phyloP scores from a whole-genome alignment of 2,329 filamentous ascomycete genomes.

The Cladophialophora yegresii region DNA sequence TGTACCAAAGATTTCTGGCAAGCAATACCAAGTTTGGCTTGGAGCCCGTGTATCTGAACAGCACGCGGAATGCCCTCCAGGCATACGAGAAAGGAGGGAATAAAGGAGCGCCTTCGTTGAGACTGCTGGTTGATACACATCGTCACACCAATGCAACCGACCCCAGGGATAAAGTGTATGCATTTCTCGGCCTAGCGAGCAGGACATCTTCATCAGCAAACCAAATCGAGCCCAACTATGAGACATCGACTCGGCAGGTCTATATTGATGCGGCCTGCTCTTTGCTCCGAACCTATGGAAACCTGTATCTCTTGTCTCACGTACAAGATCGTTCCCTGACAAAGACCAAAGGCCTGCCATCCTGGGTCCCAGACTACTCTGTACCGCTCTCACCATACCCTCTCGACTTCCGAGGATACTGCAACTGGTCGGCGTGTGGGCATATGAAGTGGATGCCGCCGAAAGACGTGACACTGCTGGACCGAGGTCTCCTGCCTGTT shows the following conservation, averaged over 20 bases:
- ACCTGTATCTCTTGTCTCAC: conserved; percentile 13
- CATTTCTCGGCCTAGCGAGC: conserved; percentile 14
- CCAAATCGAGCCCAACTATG: conserved; percentile 15
- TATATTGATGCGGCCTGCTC: conserved; percentile 15
- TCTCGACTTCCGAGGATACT: conserved; percentile 16
- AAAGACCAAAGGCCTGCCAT: conserved; percentile 13
- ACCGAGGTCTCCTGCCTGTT: conserved; percentile 8
- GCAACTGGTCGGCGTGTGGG: conserved; percentile 17
- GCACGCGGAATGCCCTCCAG: conserved; percentile 14
- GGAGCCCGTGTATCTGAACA: conserved; percentile 16
- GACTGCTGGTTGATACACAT: conserved; percentile 13
- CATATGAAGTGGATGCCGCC: conserved; percentile 11
- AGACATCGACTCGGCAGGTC: conserved; percentile 10
- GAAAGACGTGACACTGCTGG: background rate
- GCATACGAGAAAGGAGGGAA: background rate
- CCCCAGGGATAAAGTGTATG: conserved; percentile 17
- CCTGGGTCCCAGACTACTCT: conserved; percentile 18
- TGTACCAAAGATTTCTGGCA: conserved; percentile 8
- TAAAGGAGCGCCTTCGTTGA: conserved; percentile 6
- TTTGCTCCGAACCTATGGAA: conserved; percentile 1
- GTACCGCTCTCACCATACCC: conserved; percentile 12
- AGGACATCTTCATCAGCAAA: background rate
- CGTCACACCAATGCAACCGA: conserved; percentile 15
- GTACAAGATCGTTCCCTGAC: conserved; percentile 14
- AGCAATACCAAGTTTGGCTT: conserved; percentile 13